Evolutionary conservation across 2,329 filamentous ascomycete species (phyloP), one percentile per base, ranked within the genome.

Genomic region (Penicillium frequentans): DNA sequence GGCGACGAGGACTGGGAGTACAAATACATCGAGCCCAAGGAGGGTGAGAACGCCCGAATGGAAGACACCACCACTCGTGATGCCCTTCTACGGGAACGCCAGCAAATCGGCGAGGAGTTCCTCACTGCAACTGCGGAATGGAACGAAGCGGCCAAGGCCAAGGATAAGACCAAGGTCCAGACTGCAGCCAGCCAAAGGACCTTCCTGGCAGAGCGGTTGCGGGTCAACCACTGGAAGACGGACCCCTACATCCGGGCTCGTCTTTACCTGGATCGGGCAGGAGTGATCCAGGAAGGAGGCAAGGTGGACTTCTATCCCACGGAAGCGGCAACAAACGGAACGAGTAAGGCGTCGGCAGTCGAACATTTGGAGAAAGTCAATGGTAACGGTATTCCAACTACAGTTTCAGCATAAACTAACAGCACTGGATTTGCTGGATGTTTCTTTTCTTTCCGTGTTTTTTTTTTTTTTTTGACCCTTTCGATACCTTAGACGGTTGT

Each of bases 221-320:
- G 82, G 50, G 81, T 84, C 46, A 90, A 90, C 65, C 97, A 98
- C 77, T 99, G 93, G 93, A 82, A 82, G 47, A 74, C 97, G 43
- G 95, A 99, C 75, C 91, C 91, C 0, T 96, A 93, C 72, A 71
- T 96, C 16, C 82, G 95, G 31, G 91, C 93, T 3, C 82, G 88
- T 68, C 88, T 86, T 11, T 77, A 89, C 59, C 96, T 96, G 65
- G 95, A 98, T 72, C 85, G 95, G 49, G 84, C 81, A 11, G 90
- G 91, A 0, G 79, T 93, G 55, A 82, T 97, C 46, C 79, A 83
- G 54, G 74, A 80, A 0, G 86, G 81, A 6, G 92, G 91, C 1
- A 81, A 81, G 67, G 75, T 93, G 42, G 79, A 90, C 42, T 91
- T 90, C 71, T 93, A 95, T 68, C 81, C 81, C 5, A 59, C 56